A percentile compares a stretch with the other conserved stretches of the same genome.
Conservation (phyloP, 192 early-diverging fungal genomes). For the Backusella circina region DNA sequence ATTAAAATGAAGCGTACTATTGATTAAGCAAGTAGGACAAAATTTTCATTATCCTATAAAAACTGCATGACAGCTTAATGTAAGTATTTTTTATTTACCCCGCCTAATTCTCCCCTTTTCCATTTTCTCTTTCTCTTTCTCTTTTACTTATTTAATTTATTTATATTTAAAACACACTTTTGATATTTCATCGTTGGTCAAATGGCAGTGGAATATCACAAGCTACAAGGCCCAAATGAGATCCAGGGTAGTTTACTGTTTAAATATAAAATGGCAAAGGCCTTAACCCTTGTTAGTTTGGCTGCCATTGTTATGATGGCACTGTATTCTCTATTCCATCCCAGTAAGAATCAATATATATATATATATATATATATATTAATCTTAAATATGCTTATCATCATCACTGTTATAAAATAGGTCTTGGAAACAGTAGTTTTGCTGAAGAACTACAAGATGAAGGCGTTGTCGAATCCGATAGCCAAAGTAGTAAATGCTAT, state of each 20-base stretch:
- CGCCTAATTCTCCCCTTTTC: neutral
- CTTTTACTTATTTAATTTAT: neutral
- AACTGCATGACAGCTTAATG: neutral
- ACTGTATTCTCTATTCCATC: slow-evolving; percentile 19
- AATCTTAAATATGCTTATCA: neutral
- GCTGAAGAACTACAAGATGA: neutral
- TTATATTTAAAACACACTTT: neutral
- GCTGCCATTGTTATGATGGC: slow-evolving; percentile 28
- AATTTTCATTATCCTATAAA: slow-evolving; percentile 3
- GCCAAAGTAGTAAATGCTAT: slow-evolving; percentile 6
- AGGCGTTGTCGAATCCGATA: neutral
- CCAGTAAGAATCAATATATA: slow-evolving; percentile 11
- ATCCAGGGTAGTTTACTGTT: slow-evolving; percentile 10
- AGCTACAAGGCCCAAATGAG: neutral
- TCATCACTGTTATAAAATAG: neutral
- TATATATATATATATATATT: neutral
- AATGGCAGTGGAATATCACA: slow-evolving; percentile 12
- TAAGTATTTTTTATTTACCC: neutral
- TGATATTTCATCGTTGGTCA: neutral
- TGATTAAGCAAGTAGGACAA: neutral
- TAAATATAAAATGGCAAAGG: slow-evolving; percentile 28
- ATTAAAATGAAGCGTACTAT: neutral
- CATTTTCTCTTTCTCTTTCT: neutral
- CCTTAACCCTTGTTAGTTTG: slow-evolving; percentile 23
- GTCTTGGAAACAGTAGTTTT: neutral